Conservation (phyloP, 169 alveolate species). For the Cryptosporidium viatorum region DNA sequence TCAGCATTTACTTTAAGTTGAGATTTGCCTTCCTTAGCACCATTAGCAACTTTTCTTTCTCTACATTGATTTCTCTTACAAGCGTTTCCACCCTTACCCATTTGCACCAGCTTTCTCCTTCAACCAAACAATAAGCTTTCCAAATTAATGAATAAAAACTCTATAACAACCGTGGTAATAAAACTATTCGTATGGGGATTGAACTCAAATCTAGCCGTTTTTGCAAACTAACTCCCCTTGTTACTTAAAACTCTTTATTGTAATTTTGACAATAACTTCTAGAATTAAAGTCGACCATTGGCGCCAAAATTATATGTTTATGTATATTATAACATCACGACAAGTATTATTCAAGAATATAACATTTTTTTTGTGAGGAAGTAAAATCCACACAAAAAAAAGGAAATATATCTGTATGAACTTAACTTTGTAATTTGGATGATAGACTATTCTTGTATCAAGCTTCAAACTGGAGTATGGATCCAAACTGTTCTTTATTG, state of each 20-base stretch:
- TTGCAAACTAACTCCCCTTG: neutral
- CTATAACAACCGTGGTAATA: neutral
- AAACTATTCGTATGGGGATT: neutral
- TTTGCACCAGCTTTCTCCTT: neutral
- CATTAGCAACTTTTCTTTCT: slow-evolving; percentile 48
- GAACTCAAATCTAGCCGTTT: neutral
- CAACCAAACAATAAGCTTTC: neutral
- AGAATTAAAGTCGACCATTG: neutral
- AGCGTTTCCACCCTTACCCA: slow-evolving; percentile 76
- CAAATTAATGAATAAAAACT: neutral
- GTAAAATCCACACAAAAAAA: slow-evolving; percentile 5
- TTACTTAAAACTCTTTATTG: neutral
- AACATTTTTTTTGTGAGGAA: neutral
- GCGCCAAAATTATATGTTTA: neutral
- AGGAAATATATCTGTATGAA: neutral
- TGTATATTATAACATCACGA: slow-evolving; percentile 1
- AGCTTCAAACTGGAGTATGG: neutral
- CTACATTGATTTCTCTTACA: slow-evolving; percentile 72
- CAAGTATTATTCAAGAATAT: slow-evolving; percentile 6
- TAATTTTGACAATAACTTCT: neutral
- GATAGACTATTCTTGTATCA: neutral
- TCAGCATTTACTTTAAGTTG: slow-evolving; percentile 72
- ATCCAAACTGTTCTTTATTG: neutral
- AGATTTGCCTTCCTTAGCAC: slow-evolving; percentile 66
- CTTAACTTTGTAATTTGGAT: neutral